Conservation (phyloP, 495 filamentous ascomycete genomes). For the Aspergillus nanangensis region DNA sequence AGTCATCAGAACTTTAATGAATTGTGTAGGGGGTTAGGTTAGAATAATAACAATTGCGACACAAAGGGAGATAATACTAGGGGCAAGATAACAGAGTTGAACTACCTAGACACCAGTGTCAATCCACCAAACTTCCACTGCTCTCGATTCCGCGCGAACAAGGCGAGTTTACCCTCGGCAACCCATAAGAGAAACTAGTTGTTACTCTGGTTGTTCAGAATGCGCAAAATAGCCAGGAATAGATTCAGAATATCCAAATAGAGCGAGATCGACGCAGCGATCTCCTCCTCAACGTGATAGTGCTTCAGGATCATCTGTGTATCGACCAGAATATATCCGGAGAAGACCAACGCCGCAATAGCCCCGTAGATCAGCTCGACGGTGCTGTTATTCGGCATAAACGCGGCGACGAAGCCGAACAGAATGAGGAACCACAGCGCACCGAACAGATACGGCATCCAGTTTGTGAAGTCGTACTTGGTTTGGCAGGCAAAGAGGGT, state of each 20-base stretch:
- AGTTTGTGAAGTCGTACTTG: constrained; percentile 95
- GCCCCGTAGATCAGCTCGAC: constrained; percentile 81
- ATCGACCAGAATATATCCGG: constrained; percentile 89
- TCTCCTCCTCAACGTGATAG: constrained; percentile 98
- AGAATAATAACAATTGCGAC: too few species aligned
- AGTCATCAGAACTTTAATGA: too few species aligned
- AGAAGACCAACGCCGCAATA: constrained; percentile 80
- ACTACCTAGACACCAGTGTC: too few species aligned
- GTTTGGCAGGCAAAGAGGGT: constrained; percentile 96
- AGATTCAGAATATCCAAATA: constrained; percentile 97
- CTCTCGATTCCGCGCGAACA: too few species aligned
- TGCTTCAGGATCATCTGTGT: constrained; percentile 93
- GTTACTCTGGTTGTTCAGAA: constrained; percentile 83
- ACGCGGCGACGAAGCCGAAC: constrained; percentile 84
- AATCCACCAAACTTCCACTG: too few species aligned
- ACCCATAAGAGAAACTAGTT: constrained; percentile 57
- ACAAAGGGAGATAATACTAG: too few species aligned
- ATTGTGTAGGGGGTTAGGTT: too few species aligned
- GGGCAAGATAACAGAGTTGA: too few species aligned
- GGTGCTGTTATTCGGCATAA: constrained; percentile 75
- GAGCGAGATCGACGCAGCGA: constrained; percentile 89
- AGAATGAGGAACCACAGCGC: constrained; percentile 84
- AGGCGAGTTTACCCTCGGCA: too few species aligned
- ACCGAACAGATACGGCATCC: constrained; percentile 94
- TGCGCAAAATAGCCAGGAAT: constrained; percentile 87